These are phyloP conservation scores for Paramecium sexaurelia DNA, from an alignment of 73 alveolate genomes.

Conservation along the genomic window DNA sequence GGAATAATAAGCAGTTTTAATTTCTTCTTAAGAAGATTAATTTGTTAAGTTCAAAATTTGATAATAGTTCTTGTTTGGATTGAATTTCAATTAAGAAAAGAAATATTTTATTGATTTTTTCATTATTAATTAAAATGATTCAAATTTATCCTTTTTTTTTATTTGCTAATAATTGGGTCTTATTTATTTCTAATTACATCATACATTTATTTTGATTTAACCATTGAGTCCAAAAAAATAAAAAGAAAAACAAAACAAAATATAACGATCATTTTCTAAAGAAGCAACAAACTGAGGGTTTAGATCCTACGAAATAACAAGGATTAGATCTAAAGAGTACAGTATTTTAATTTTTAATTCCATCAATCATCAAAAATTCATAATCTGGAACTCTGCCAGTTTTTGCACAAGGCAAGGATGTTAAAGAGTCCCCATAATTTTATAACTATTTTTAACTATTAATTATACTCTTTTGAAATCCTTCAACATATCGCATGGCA, in stretches of 20 bases:
- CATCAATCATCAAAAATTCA: slow-evolving; percentile 15
- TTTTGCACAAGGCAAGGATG: slow-evolving; percentile 2
- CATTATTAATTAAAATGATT: neutral
- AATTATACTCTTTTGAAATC: neutral
- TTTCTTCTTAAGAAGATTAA: slow-evolving; percentile 48
- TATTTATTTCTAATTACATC: neutral
- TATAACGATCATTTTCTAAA: neutral
- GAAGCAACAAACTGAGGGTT: neutral
- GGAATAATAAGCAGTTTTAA: slow-evolving; percentile 52
- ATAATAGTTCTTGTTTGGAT: slow-evolving; percentile 40
- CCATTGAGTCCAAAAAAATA: neutral
- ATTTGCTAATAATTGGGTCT: neutral
- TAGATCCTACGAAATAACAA: neutral
- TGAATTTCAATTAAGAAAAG: slow-evolving; percentile 21
- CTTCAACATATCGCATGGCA: slow-evolving; percentile 9
- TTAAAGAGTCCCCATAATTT: neutral
- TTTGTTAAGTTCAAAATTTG: slow-evolving; percentile 8
- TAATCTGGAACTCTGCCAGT: slow-evolving; percentile 27
- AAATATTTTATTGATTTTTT: neutral
- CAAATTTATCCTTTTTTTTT: neutral
- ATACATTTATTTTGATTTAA: neutral
- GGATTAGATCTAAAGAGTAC: slow-evolving; percentile 22
- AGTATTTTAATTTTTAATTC: neutral
- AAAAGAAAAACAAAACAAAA: neutral
- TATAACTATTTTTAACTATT: neutral